Evolutionary conservation across 805 yeast genomes (phyloP).

Genomic region (Blastobotrys attinorum): DNA sequence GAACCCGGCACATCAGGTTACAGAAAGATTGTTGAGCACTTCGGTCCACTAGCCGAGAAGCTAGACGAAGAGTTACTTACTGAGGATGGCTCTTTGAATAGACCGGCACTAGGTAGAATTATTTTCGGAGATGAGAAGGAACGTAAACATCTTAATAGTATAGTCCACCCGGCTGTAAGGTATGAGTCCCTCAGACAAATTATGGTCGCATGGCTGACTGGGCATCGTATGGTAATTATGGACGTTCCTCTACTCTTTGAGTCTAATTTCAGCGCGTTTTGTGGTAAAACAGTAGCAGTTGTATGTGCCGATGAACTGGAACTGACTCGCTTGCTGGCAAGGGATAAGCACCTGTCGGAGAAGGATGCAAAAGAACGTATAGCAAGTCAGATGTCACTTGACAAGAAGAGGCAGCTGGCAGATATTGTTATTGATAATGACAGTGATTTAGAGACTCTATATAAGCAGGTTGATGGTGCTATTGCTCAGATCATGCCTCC

Average conservation of each 20-base stretch:
- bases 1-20: slow-evolving; percentile 73
- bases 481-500: slow-evolving; percentile 35
- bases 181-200: slow-evolving; percentile 54
- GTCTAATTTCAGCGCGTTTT: slow-evolving; percentile 56
- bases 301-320: slow-evolving; percentile 54
- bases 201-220: slow-evolving; percentile 46
- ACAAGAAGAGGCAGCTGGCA: slow-evolving; percentile 47
- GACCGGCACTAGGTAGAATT: slow-evolving; percentile 67
- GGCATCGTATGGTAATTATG: slow-evolving; percentile 55
- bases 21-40: slow-evolving; percentile 52
- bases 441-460: slow-evolving; percentile 36
- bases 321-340: slow-evolving; percentile 46
- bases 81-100: slow-evolving; percentile 47
- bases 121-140: slow-evolving; percentile 66
- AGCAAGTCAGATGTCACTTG: slow-evolving; percentile 63
- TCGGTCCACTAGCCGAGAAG: slow-evolving; percentile 46
- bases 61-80: slow-evolving; percentile 37
- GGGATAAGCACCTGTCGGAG: slow-evolving; percentile 60
- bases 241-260: slow-evolving; percentile 93
- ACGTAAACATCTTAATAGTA: slow-evolving; percentile 52
- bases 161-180: slow-evolving; percentile 85
- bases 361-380: slow-evolving; percentile 71
- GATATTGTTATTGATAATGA: slow-evolving; percentile 66
- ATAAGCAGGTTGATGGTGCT: slow-evolving; percentile 35
- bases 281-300: slow-evolving; percentile 67